Percentiles rank a stretch among this genome's conserved stretches.
Conservation (phyloP, 768 basidiomycete genomes). For the Tricholomella constricta region DNA sequence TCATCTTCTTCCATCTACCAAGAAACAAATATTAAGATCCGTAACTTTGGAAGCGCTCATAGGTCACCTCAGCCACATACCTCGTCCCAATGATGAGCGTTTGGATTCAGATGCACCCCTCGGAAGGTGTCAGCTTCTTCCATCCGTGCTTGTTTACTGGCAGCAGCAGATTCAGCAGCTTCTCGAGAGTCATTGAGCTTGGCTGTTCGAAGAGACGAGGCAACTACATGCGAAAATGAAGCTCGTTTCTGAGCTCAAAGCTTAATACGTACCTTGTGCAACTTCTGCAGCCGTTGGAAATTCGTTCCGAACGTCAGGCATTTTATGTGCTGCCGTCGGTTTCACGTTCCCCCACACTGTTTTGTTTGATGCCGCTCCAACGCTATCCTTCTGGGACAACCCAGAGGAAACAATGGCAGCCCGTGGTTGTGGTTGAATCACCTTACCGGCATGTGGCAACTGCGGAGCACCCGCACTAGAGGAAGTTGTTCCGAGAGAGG, state of each 20-base stretch:
- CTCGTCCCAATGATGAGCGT: conserved; percentile 98
- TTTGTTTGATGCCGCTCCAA: conserved; percentile 38
- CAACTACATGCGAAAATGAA: conserved; percentile 21
- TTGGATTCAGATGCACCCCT: conserved; percentile 90
- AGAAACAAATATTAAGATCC: neutral
- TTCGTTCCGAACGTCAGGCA: conserved; percentile 57
- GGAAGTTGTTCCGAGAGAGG: conserved; percentile 33
- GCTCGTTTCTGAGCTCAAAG: neutral
- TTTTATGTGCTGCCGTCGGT: conserved; percentile 36
- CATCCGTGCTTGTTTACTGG: conserved; percentile 63
- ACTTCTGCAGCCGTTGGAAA: conserved; percentile 98
- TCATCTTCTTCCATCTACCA: conserved; percentile 88
- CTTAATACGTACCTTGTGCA: conserved; percentile 64
- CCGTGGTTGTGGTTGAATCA: conserved; percentile 69
- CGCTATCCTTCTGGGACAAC: conserved; percentile 33
- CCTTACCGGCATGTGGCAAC: conserved; percentile 59
- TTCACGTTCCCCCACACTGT: conserved; percentile 75
- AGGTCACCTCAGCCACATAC: conserved; percentile 47
- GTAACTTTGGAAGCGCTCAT: neutral
- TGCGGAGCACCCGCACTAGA: conserved; percentile 40
- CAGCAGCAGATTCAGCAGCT: conserved; percentile 50
- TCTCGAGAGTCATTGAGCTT: conserved; percentile 45
- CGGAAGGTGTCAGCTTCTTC: conserved; percentile 94
- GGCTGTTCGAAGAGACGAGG: conserved; percentile 34
- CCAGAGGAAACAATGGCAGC: conserved; percentile 33